Evolutionary conservation across 2,329 filamentous ascomycete genomes (phyloP).

Genomic region (Dactylellina haptotyla): DNA sequence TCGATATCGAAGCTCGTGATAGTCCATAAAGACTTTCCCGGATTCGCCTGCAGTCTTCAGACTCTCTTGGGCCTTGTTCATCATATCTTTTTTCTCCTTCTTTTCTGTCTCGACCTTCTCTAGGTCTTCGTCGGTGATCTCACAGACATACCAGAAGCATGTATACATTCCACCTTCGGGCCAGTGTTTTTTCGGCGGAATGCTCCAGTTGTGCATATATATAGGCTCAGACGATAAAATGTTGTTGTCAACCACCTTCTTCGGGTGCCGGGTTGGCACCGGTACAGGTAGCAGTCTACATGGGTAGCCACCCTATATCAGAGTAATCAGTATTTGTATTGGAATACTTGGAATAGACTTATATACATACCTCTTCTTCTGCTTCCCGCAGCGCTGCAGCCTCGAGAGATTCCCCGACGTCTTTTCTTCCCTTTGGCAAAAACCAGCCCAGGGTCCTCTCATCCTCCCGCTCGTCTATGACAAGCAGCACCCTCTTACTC

Average conservation of each 20-base stretch:
- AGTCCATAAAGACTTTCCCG: constrained; percentile 42
- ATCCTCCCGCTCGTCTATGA: constrained; percentile 36
- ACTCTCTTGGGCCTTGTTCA: constrained; percentile 31
- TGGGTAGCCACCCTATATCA: constrained; percentile 45
- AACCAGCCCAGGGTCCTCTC: constrained; percentile 33
- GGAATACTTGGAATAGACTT: not conserved
- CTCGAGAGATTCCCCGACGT: constrained; percentile 44
- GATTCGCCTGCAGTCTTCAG: constrained; percentile 1
- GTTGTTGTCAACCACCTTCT: constrained; percentile 15
- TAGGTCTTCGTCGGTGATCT: constrained; percentile 47
- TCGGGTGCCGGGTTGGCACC: constrained; percentile 39
- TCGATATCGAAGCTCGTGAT: constrained; percentile 41
- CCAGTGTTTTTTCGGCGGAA: constrained; percentile 29
- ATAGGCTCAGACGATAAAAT: constrained; percentile 38
- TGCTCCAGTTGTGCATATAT: constrained; percentile 52
- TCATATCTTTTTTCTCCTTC: not conserved
- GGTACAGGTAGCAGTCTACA: constrained; percentile 48
- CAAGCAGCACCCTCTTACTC: constrained; percentile 32
- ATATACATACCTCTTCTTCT: constrained; percentile 50
- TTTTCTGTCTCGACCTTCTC: constrained; percentile 36
- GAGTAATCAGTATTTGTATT: not conserved
- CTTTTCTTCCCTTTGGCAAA: constrained; percentile 47
- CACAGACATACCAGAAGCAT: constrained; percentile 47
- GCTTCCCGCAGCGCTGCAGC: constrained; percentile 40
- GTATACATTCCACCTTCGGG: constrained; percentile 46